These are phyloP conservation scores for Ochetophila trinervis DNA, from an alignment of 306 rosid species.

Conservation along the genomic window DNA sequence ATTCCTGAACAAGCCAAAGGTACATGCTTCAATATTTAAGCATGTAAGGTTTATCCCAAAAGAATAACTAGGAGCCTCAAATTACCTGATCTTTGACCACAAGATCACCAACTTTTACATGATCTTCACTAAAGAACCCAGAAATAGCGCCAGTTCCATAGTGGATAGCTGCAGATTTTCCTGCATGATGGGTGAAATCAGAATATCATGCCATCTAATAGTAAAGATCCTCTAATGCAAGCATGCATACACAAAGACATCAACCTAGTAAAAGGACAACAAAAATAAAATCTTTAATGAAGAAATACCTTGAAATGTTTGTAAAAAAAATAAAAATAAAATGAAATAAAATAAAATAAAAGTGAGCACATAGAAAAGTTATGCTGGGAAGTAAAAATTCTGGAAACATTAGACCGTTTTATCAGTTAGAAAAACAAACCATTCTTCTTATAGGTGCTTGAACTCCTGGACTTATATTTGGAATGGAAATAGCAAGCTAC, in stretches of 20 bases:
- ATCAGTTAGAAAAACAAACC: conserved; percentile 27
- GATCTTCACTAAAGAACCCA: conserved; percentile 50
- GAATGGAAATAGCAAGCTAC: conserved; percentile 54
- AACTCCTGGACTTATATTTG: conserved; percentile 45
- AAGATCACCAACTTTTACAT: conserved; percentile 49
- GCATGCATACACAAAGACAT: background rate
- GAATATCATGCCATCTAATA: background rate
- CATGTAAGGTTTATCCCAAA: background rate
- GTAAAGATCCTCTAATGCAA: background rate
- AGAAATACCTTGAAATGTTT: background rate
- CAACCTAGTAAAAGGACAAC: background rate
- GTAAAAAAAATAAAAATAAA: background rate
- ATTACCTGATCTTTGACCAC: conserved; percentile 47
- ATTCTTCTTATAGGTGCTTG: conserved; percentile 48
- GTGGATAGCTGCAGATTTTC: conserved; percentile 46
- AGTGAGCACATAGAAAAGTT: background rate
- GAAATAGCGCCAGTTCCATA: conserved; percentile 61
- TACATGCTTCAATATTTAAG: background rate
- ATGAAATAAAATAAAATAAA: background rate
- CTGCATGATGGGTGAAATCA: conserved; percentile 26
- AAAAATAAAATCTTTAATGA: background rate
- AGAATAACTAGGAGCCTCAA: background rate
- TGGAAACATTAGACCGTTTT: background rate
- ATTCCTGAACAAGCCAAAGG: conserved; percentile 29
- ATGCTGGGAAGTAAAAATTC: background rate